These are phyloP conservation scores for Gentiana straminea DNA, from an alignment of 257 asterid species.

Conservation along the genomic window DNA sequence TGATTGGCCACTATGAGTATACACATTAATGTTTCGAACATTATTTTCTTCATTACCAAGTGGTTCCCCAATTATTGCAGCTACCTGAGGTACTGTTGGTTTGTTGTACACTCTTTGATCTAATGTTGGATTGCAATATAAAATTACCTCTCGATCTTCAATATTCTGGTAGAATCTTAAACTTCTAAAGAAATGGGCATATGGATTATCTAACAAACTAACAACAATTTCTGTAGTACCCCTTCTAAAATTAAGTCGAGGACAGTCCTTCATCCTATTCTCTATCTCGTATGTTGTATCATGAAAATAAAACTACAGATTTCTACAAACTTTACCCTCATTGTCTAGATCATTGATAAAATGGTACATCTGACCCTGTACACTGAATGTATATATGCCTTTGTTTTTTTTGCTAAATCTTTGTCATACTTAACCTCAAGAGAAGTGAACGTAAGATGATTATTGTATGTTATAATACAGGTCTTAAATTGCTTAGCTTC, in stretches of 20 bases:
- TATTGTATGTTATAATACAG: neutral
- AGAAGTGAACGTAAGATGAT: neutral
- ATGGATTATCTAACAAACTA: neutral
- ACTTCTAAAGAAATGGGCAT: neutral
- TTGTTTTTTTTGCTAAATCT: too few species aligned
- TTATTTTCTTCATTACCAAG: neutral
- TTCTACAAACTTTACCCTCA: neutral
- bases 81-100: neutral
- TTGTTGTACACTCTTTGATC: constrained; percentile 1
- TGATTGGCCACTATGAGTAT: neutral
- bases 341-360: neutral
- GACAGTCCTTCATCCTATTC: neutral
- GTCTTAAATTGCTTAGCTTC: neutral
- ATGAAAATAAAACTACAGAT: constrained; percentile 1
- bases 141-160: neutral
- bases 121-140: neutral
- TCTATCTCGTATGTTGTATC: neutral
- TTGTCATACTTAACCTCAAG: neutral
- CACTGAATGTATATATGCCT: neutral
- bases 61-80: neutral
- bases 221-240: neutral
- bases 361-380: constrained; percentile 1
- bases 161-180: neutral
- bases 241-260: neutral
- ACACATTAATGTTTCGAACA: neutral